Conservation (phyloP, 2,329 filamentous ascomycete genomes). For the Chaetomiaceae sp. region DNA sequence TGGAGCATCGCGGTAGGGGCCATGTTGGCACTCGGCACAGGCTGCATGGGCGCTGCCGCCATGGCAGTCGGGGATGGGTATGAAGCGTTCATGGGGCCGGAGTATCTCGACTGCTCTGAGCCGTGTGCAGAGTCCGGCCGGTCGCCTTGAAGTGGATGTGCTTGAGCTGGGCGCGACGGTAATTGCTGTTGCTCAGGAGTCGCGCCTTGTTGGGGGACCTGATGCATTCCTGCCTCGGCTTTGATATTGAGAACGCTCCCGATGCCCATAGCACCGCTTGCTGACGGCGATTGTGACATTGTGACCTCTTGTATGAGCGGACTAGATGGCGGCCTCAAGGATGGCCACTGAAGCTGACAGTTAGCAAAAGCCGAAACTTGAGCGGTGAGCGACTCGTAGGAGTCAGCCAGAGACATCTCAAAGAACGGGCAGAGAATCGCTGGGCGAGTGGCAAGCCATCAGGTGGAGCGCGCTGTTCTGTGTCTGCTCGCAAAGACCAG, state of each 20-base stretch:
- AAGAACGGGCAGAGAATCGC: slow-evolving; percentile 6
- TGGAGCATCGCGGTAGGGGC: slow-evolving; percentile 38
- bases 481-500: no score
- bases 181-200: slow-evolving; percentile 26
- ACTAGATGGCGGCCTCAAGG: background rate
- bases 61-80: slow-evolving; percentile 51
- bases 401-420: slow-evolving; percentile 4
- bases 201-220: slow-evolving; percentile 12
- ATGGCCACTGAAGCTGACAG: slow-evolving; percentile 8
- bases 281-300: slow-evolving; percentile 35
- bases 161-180: slow-evolving; percentile 4
- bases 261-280: slow-evolving; percentile 47
- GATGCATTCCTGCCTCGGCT: slow-evolving; percentile 28
- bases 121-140: slow-evolving; percentile 53
- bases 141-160: slow-evolving; percentile 37
- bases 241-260: slow-evolving; percentile 48
- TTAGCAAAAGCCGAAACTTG: slow-evolving; percentile 10
- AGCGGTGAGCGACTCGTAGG: slow-evolving; percentile 21
- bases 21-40: slow-evolving; percentile 34
- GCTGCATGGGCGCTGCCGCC: slow-evolving; percentile 36
- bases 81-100: slow-evolving; percentile 39
- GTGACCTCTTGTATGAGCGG: background rate
- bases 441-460: slow-evolving; percentile 17
- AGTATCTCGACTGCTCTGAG: slow-evolving; percentile 54
- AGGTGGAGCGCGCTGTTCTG: background rate